Conservation (phyloP, 805 yeast species). For the Yamadazyma laniorum region DNA sequence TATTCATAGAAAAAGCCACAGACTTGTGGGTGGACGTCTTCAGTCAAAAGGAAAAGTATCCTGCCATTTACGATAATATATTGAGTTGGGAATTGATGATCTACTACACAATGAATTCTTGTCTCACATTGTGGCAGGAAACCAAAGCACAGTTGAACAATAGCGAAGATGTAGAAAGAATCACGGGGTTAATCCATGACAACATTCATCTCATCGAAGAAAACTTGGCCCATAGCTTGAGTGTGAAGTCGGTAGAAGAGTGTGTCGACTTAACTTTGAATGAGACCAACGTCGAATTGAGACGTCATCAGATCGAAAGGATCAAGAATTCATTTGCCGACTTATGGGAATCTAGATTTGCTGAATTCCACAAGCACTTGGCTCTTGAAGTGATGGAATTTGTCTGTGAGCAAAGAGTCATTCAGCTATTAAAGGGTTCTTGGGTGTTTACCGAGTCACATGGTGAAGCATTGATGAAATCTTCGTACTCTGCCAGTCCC, state of each 20-base stretch:
- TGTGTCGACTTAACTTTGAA: constrained; percentile 41
- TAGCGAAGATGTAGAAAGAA: constrained; percentile 49
- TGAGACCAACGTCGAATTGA: constrained; percentile 47
- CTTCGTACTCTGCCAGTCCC: not conserved
- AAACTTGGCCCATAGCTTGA: constrained; percentile 8
- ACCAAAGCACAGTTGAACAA: constrained; percentile 49
- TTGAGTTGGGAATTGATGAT: constrained; percentile 55
- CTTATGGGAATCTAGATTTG: constrained; percentile 47
- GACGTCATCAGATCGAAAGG: constrained; percentile 51
- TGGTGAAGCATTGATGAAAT: constrained; percentile 29
- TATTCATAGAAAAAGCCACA: constrained; percentile 34
- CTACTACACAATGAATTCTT: constrained; percentile 53
- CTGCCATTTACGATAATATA: constrained; percentile 38
- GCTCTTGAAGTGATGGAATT: constrained; percentile 61
- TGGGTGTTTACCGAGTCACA: constrained; percentile 74
- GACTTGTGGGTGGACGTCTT: constrained; percentile 36
- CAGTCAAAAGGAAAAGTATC: constrained; percentile 28
- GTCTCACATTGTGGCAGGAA: constrained; percentile 63
- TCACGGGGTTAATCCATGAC: constrained; percentile 43
- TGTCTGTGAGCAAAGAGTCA: constrained; percentile 71
- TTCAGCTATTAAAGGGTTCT: constrained; percentile 70
- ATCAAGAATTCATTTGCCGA: constrained; percentile 34
- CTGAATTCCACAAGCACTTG: constrained; percentile 49
- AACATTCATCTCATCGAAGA: constrained; percentile 29
- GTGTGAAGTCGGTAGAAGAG: constrained; percentile 38